Evolutionary conservation across 2,329 filamentous ascomycete genomes (phyloP).

Genomic region (Huntiella abstrusa): DNA sequence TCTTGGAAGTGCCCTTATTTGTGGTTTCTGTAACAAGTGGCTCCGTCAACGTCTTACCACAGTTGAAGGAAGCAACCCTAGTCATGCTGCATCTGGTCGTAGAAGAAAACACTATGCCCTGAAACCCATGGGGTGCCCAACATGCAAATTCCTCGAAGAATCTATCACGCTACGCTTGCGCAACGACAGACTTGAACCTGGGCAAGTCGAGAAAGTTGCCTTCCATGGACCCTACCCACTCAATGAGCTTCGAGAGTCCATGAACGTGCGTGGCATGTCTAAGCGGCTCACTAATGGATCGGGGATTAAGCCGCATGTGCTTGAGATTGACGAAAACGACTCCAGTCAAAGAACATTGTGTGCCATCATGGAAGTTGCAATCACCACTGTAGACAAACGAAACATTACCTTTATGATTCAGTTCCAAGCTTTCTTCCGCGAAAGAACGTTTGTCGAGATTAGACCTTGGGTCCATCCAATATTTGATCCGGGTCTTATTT

Average conservation of each 20-base stretch:
- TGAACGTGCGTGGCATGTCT: background rate
- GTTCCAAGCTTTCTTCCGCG: background rate
- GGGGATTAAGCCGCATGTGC: background rate
- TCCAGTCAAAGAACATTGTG: background rate
- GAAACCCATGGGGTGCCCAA: background rate
- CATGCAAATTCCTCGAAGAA: background rate
- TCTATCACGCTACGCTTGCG: background rate
- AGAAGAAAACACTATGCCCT: background rate
- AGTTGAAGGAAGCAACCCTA: no score
- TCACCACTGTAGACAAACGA: background rate
- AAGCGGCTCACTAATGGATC: background rate
- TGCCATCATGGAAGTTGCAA: background rate
- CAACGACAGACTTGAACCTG: background rate
- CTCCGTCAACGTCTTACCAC: no score
- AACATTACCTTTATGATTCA: constrained; percentile 3
- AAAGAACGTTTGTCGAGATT: background rate
- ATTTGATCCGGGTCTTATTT: constrained; percentile 1
- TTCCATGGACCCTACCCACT: background rate
- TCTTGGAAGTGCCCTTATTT: no score
- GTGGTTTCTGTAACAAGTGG: no score
- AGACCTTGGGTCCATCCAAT: background rate
- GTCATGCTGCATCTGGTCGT: no score
- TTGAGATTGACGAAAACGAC: background rate
- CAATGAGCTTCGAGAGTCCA: background rate
- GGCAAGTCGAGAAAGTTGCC: background rate